These are phyloP conservation scores for Penstemon davidsonii DNA, from an alignment of 257 asterid species.

Conservation along the genomic window DNA sequence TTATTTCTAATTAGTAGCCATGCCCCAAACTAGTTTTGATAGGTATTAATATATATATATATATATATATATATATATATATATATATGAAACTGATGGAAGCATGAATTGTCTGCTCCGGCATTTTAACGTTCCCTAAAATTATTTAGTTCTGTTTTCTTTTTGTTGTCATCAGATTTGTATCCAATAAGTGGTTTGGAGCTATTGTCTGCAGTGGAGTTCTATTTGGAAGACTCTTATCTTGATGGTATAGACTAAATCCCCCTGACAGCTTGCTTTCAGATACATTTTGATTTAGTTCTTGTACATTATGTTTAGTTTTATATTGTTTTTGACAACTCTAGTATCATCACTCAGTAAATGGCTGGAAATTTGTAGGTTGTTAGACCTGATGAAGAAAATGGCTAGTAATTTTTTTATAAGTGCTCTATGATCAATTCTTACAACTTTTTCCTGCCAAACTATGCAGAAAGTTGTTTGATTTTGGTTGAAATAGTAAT, in stretches of 20 bases:
- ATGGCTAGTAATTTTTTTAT: no score
- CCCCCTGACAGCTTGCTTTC: slow-evolving; percentile 3
- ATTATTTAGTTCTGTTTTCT: slow-evolving; percentile 1
- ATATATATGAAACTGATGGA: not conserved
- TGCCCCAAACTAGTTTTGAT: slow-evolving; percentile 1
- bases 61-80: not conserved
- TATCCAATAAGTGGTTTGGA: slow-evolving; percentile 92
- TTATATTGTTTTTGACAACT: not conserved
- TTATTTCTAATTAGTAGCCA: not conserved
- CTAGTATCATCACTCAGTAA: not conserved
- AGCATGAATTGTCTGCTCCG: not conserved
- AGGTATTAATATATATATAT: not conserved
- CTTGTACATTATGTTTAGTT: not conserved
- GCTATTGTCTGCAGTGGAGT: slow-evolving; percentile 70
- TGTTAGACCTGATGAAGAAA: no score
- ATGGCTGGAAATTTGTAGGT: no score
- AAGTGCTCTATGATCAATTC: no score
- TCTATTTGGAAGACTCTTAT: slow-evolving; percentile 53
- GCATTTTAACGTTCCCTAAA: not conserved
- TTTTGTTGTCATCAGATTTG: slow-evolving; percentile 49
- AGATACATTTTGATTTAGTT: not conserved
- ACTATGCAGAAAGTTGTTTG: no score
- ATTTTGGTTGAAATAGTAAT: no score
- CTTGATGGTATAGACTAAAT: slow-evolving; percentile 37
- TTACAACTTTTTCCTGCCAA: no score